Base-by-base conservation (phyloP, 371 early-diverging fungal genomes). In the Amoeboaphelidium protococcarum region DNA sequence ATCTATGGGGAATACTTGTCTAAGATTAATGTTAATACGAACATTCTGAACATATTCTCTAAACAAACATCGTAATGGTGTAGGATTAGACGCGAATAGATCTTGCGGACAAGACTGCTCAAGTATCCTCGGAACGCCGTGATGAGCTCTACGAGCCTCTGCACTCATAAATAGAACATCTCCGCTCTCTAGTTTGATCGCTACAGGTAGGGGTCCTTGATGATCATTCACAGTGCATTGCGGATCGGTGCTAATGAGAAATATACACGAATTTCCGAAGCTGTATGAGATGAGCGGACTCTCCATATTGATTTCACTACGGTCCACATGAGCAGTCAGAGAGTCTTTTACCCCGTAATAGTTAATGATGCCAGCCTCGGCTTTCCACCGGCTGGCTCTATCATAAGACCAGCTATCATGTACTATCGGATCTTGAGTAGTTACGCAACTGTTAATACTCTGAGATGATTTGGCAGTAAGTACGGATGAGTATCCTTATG, bases 361-460 rank as follows among this genome's bases (percentile, higher is more conserved):
- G 56, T 95, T 95, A 26, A 92, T 56, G 1, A 95, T 80, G 12
- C 92, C 96, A 3, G 89, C 94, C 58, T 95, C 84, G 31, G 88
- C 68, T 23, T 55, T 56, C 54, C 69, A 89, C 41, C 67, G 55
- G 0, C 58, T 50, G 10, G 58, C 62, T n/a, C 58, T 48, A 48
- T 72, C n/a, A n/a, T n/a, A n/a, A n/a, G n/a, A 78, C 13, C 56
- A 52, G 27, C 68, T 67, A 20, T 56, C 53, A 49, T 54, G 52
- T 25, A 56, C 51, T 1, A 62, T 55, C n/a, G 45, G 27, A 22
- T 56, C 55, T 16, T 69, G 47, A 1, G 47, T 27, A 23, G 58
- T 58, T 24, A 56, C 1, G 4, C 26, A 13, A 40, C 50, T 26
- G 19, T 20, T 42, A 50, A 27, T 49, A 23, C 13, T 21, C 51